phyloP scores from a whole-genome alignment of 257 asterid genomes.

The Jacaranda copaia region DNA sequence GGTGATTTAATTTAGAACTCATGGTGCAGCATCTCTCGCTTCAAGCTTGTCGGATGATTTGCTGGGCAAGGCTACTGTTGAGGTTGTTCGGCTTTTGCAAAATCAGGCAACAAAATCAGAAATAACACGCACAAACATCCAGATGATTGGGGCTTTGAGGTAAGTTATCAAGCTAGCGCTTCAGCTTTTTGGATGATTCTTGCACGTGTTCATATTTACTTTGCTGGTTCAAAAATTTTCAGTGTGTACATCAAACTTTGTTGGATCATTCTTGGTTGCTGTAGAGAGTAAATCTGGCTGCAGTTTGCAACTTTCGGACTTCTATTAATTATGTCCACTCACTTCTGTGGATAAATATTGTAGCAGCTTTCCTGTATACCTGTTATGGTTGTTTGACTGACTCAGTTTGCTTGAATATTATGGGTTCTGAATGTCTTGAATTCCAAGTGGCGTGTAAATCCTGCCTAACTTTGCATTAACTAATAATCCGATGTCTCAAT shows the following conservation, averaged over 20 bases:
- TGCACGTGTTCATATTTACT: conserved; percentile 14
- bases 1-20: conserved; percentile 33
- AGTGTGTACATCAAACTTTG: neutral
- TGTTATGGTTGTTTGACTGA: neutral
- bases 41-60: conserved; percentile 98
- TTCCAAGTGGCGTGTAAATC: neutral
- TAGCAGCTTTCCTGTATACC: conserved; percentile 3
- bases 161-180: conserved; percentile 35
- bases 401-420: neutral
- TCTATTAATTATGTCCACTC: neutral
- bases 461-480: neutral
- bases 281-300: neutral
- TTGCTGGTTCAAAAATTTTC: conserved; percentile 14
- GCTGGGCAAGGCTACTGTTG: conserved; percentile 88
- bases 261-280: conserved; percentile 15
- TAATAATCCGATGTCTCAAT: conserved; percentile 11
- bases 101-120: conserved; percentile 76
- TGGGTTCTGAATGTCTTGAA: conserved; percentile 9
- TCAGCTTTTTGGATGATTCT: conserved; percentile 23
- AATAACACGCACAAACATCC: conserved; percentile 91
- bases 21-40: conserved; percentile 85
- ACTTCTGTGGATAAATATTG: neutral
- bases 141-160: conserved; percentile 99
- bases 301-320: conserved; percentile 14
- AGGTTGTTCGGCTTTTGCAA: conserved; percentile 75